phyloP scores from a whole-genome alignment of 805 yeast species.

The Monosporozyma unispora region DNA sequence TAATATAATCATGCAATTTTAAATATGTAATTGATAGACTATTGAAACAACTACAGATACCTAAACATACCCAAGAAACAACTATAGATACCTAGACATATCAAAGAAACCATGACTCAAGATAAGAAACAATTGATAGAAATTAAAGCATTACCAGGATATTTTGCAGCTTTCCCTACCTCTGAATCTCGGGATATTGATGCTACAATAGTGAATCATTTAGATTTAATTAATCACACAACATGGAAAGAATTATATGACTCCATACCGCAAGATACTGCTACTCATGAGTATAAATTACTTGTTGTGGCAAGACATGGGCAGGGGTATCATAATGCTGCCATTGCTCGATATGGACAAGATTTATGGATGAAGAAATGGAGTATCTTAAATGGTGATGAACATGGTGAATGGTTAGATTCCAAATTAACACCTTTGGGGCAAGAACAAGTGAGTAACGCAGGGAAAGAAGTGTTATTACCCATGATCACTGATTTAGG shows the following conservation, averaged over 20 bases:
- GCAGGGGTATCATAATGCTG: conserved; percentile 56
- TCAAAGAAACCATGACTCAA: not conserved
- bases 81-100: not conserved
- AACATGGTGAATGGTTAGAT: conserved; percentile 41
- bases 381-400: conserved; percentile 46
- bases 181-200: conserved; percentile 2
- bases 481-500: conserved; percentile 32
- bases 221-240: conserved; percentile 10
- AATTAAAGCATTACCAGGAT: conserved; percentile 19
- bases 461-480: conserved; percentile 15
- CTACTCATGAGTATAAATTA: conserved; percentile 13
- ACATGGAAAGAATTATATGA: conserved; percentile 17
- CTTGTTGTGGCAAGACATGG: conserved; percentile 44
- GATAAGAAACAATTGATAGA: not conserved
- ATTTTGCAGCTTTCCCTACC: conserved; percentile 13
- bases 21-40: not conserved
- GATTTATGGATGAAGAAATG: conserved; percentile 49
- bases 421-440: conserved; percentile 51
- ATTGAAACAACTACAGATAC: not conserved
- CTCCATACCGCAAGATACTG: conserved; percentile 17
- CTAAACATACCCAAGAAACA: not conserved
- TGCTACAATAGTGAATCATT: conserved; percentile 14
- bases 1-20: not conserved
- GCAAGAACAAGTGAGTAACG: conserved; percentile 45
- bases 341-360: conserved; percentile 46